Conservation (phyloP, 768 basidiomycete genomes). For the Psilocybe cyanescens region DNA sequence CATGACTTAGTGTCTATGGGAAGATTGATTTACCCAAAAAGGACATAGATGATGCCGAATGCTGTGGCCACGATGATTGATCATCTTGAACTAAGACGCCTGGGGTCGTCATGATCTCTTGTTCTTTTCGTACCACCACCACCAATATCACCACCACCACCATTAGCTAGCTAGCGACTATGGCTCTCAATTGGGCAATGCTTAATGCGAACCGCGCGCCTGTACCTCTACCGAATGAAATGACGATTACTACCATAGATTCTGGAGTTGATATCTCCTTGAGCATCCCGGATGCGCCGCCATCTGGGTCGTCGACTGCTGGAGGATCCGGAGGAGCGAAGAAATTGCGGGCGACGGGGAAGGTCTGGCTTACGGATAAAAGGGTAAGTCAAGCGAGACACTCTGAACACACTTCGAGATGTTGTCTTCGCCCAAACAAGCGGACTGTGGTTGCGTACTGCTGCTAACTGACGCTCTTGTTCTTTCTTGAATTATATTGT, state of each 20-base stretch:
- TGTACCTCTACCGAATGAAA: conserved; percentile 67
- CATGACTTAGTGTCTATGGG: too few relatives aligned
- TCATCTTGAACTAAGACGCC: conserved; percentile 7
- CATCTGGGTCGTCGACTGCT: conserved; percentile 41
- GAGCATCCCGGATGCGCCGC: conserved; percentile 56
- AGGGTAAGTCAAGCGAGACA: conserved; percentile 49
- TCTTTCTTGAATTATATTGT: conserved; percentile 6
- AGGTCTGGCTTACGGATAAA: conserved; percentile 70
- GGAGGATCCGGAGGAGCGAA: conserved; percentile 59
- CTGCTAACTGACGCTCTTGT: neutral
- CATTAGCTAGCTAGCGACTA: conserved; percentile 29
- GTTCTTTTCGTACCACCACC: conserved; percentile 12
- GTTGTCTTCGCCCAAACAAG: neutral
- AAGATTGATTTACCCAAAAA: neutral
- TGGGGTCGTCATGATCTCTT: conserved; percentile 12
- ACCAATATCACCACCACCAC: conserved; percentile 12
- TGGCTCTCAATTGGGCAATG: conserved; percentile 85
- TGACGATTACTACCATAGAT: conserved; percentile 57
- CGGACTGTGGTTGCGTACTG: neutral
- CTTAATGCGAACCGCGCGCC: conserved; percentile 59
- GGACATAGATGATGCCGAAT: conserved; percentile 1
- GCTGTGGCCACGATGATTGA: conserved; percentile 9
- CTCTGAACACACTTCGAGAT: too few relatives aligned
- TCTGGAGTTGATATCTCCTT: conserved; percentile 62
- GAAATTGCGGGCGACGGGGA: conserved; percentile 63